Percentiles rank a stretch among this genome's conserved stretches.
Conservation (phyloP, 441 rosid genomes). For the Geranium incanum region DNA sequence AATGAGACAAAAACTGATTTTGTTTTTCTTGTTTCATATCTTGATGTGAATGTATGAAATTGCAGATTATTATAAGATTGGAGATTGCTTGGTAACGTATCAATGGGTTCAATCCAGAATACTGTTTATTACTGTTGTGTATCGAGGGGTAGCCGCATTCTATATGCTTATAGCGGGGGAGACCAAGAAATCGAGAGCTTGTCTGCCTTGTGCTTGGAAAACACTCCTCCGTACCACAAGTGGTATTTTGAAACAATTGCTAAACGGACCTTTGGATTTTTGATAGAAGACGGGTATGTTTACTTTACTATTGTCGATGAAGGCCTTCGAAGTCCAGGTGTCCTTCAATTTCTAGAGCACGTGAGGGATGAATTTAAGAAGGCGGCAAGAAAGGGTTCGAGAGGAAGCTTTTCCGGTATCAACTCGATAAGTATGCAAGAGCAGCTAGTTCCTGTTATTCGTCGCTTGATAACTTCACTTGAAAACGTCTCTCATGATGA, state of each 20-base stretch:
- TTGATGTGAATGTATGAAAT: background rate
- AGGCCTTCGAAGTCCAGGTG: conserved; percentile 37
- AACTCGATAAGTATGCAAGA: conserved; percentile 45
- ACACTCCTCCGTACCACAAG: conserved; percentile 56
- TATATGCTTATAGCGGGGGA: conserved; percentile 46
- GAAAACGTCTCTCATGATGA: conserved; percentile 42
- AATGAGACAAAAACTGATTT: background rate
- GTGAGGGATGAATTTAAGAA: conserved; percentile 59
- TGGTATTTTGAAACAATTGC: conserved; percentile 72
- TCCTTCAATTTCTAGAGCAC: conserved; percentile 48
- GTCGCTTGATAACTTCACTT: conserved; percentile 48
- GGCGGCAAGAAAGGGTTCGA: conserved; percentile 42
- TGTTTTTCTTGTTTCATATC: background rate
- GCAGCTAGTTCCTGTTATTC: conserved; percentile 63
- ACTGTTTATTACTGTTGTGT: conserved; percentile 63
- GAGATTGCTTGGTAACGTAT: background rate
- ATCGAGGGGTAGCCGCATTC: conserved; percentile 40
- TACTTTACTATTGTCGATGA: conserved; percentile 60
- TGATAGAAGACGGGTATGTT: conserved; percentile 59
- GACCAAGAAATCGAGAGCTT: conserved; percentile 43
- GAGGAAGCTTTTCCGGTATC: conserved; percentile 53
- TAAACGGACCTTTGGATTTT: conserved; percentile 53
- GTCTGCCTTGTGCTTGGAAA: conserved; percentile 54
- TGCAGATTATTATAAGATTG: background rate
- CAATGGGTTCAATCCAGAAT: conserved; percentile 46